A percentile compares a stretch with the other conserved stretches of the same genome.
Evolutionary conservation across 2,329 filamentous ascomycete genomes (phyloP).

Genomic region (Colletotrichum theobromicola): DNA sequence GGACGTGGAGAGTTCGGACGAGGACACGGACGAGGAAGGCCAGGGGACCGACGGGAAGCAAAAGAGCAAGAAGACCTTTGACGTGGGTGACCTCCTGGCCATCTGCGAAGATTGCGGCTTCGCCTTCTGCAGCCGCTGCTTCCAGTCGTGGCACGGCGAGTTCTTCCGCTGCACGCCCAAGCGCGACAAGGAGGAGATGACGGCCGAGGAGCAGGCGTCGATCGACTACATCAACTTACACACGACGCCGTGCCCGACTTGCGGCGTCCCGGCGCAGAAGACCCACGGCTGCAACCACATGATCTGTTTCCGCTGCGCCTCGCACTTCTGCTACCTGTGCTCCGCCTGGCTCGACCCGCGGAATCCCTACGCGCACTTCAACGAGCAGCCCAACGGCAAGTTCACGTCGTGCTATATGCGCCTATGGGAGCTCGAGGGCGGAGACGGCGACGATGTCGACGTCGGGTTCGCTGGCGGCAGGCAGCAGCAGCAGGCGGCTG

Average conservation of each 20-base stretch:
- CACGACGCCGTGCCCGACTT: constrained; percentile 89
- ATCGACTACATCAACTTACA: constrained; percentile 82
- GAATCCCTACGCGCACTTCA: constrained; percentile 92
- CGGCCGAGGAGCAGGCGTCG: constrained; percentile 84
- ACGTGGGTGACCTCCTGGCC: constrained; percentile 68
- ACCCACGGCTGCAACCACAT: constrained; percentile 96
- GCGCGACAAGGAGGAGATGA: constrained; percentile 71
- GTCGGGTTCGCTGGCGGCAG: constrained; percentile 47
- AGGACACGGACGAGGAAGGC: constrained; percentile 52
- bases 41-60: constrained; percentile 22
- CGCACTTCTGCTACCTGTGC: constrained; percentile 96
- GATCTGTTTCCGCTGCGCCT: constrained; percentile 87
- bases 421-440: constrained; percentile 87
- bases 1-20: constrained; percentile 56
- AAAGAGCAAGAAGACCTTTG: constrained; percentile 35
- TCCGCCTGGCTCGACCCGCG: constrained; percentile 80
- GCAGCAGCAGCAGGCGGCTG: constrained; percentile 19
- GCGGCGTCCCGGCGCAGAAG: constrained; percentile 84
- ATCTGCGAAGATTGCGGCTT: constrained; percentile 90
- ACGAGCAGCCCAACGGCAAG: constrained; percentile 59
- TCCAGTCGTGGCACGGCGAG: constrained; percentile 91
- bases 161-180: constrained; percentile 73
- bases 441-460: constrained; percentile 67
- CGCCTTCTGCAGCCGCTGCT: constrained; percentile 79
- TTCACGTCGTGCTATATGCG: constrained; percentile 78